Conservation (phyloP, 305 asterid species). For the Fraxinus angustifolia region DNA sequence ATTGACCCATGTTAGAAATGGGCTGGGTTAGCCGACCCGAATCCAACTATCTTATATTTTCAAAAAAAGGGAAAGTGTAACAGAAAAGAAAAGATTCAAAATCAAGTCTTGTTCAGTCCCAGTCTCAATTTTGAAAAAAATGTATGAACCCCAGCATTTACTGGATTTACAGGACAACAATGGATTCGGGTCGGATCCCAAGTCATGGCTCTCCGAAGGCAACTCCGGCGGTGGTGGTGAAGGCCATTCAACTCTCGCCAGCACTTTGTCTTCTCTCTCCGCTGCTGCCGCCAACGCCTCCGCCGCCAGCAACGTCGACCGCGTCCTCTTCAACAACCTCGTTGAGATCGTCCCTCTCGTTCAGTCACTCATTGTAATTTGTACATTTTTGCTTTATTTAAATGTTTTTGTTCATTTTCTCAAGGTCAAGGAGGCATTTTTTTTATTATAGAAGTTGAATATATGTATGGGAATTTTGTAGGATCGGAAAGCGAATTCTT, state of each 20-base stretch:
- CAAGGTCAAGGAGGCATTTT: not conserved
- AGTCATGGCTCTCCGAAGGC: conserved; percentile 79
- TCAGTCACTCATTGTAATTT: conserved; percentile 75
- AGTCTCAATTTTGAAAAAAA: not conserved
- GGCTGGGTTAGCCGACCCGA: not conserved
- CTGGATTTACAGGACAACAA: conserved; percentile 59
- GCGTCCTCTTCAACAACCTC: conserved; percentile 56
- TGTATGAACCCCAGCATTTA: conserved; percentile 43
- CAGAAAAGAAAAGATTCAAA: not conserved
- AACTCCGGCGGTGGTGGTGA: conserved; percentile 9
- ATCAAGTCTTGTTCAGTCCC: not conserved
- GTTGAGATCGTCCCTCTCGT: conserved; percentile 91
- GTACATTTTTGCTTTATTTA: conserved; percentile 14
- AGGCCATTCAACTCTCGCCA: conserved; percentile 38
- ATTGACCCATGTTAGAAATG: not conserved
- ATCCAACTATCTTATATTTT: not conserved
- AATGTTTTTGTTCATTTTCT: not conserved
- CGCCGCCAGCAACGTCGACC: conserved; percentile 71
- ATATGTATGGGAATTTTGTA: conserved; percentile 8
- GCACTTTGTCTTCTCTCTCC: conserved; percentile 62
- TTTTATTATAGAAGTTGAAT: not conserved
- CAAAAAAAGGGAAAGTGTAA: not conserved
- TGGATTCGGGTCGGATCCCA: conserved; percentile 58
- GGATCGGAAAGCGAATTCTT: conserved; percentile 70
- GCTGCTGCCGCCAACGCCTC: conserved; percentile 53